These are phyloP conservation scores for Pseudogymnoascus sp. DNA, from an alignment of 2,329 filamentous ascomycete species.

Conservation along the genomic window DNA sequence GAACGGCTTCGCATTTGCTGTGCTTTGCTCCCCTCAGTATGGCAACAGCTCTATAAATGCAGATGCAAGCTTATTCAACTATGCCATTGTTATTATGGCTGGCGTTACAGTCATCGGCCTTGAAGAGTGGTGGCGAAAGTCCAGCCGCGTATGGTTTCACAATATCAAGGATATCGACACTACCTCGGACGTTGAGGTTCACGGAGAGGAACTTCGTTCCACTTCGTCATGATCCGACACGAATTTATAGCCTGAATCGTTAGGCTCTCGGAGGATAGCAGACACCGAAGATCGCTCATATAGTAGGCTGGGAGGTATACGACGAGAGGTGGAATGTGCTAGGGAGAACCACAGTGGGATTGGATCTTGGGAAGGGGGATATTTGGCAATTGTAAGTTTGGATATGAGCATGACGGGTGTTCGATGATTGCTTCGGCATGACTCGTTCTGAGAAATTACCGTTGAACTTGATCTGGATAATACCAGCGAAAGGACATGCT, in stretches of 20 bases:
- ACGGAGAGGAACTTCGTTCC: not conserved
- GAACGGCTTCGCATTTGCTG: constrained; percentile 13
- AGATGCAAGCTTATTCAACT: constrained; percentile 12
- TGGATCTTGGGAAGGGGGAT: not conserved
- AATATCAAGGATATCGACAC: constrained; percentile 20
- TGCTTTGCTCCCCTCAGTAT: constrained; percentile 13
- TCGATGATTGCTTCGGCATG: constrained; percentile 13
- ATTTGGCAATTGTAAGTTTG: not conserved
- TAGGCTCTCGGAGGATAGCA: not conserved
- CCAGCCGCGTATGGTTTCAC: constrained; percentile 10
- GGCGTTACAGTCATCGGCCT: constrained; percentile 12
- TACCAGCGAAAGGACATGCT: constrained; percentile 11
- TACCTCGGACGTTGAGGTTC: not conserved
- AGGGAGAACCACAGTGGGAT: not conserved
- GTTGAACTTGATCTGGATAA: constrained; percentile 25
- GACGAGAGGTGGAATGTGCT: not conserved
- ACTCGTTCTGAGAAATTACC: constrained; percentile 13
- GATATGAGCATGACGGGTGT: constrained; percentile 12
- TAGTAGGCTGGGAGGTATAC: not conserved
- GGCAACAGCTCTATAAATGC: constrained; percentile 10
- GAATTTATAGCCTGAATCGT: not conserved
- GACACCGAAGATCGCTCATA: not conserved
- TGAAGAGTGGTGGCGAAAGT: constrained; percentile 14
- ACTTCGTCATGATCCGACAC: not conserved
- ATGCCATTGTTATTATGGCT: constrained; percentile 14